Percentiles rank a stretch among this genome's conserved stretches.
phyloP scores from a whole-genome alignment of 2,329 filamentous ascomycete species.

The Thelonectria olida region DNA sequence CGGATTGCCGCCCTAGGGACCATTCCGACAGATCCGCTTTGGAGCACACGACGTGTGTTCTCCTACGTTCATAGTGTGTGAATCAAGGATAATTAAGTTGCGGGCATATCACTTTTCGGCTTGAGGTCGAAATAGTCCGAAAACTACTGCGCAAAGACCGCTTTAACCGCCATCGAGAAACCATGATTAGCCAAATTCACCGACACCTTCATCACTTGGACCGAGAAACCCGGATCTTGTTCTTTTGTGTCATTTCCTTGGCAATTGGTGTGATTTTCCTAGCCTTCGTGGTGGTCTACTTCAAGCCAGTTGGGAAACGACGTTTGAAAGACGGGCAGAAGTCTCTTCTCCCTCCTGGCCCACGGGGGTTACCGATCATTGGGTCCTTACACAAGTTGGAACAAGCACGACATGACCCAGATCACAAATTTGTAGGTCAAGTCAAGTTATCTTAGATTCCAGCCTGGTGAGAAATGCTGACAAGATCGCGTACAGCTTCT shows the following conservation, averaged over 20 bases:
- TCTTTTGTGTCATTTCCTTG: neutral
- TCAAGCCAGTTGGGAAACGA: slow-evolving; percentile 7
- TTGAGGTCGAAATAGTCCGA: too few species aligned
- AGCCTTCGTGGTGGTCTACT: too few species aligned
- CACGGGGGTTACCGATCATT: neutral
- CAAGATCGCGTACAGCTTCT: slow-evolving; percentile 3
- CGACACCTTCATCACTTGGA: neutral
- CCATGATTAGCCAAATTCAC: neutral
- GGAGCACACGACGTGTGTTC: too few species aligned
- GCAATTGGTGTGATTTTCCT: neutral
- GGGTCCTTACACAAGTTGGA: neutral
- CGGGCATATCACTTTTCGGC: too few species aligned
- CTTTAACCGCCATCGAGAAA: neutral
- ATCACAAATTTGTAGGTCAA: slow-evolving; percentile 5
- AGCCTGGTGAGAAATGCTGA: too few species aligned
- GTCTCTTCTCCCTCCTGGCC: slow-evolving; percentile 12
- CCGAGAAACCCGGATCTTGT: neutral
- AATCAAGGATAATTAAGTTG: too few species aligned
- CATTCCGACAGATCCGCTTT: too few species aligned
- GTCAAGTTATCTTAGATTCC: too few species aligned
- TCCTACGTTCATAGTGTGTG: too few species aligned
- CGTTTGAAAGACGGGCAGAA: neutral
- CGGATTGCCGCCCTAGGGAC: too few species aligned
- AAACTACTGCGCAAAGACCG: too few species aligned
- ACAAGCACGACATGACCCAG: neutral